Percentiles rank a stretch among this genome's conserved stretches.
Conservation (phyloP, 176 grass and related monocot species). For the Oryza longistaminata region DNA sequence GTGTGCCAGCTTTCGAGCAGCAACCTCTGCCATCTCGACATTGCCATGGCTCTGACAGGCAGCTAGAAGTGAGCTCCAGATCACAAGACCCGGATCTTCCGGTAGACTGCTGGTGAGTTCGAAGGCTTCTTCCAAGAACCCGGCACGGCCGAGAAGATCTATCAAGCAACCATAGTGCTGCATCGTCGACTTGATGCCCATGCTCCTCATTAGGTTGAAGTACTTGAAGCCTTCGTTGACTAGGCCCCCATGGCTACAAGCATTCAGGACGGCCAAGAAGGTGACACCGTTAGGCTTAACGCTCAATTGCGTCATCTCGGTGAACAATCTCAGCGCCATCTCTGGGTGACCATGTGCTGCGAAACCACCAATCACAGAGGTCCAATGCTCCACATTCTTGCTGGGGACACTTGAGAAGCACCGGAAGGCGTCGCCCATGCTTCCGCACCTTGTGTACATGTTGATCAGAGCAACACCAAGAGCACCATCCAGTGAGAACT, state of each 20-base stretch:
- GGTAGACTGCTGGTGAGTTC: conserved; percentile 37
- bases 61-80: conserved; percentile 59
- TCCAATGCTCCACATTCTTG: conserved; percentile 64
- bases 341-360: conserved; percentile 49
- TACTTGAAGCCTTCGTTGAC: conserved; percentile 51
- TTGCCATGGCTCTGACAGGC: conserved; percentile 55
- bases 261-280: conserved; percentile 54
- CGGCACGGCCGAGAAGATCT: conserved; percentile 54
- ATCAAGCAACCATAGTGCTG: conserved; percentile 61
- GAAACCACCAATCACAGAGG: conserved; percentile 43
- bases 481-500: conserved; percentile 36
- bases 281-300: conserved; percentile 55
- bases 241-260: conserved; percentile 60
- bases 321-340: conserved; percentile 38
- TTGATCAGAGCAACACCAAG: conserved; percentile 50
- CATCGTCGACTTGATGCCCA: conserved; percentile 43
- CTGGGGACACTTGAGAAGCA: conserved; percentile 40
- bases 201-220: conserved; percentile 57
- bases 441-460: conserved; percentile 60
- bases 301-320: conserved; percentile 38
- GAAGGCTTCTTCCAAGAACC: conserved; percentile 48
- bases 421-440: conserved; percentile 32
- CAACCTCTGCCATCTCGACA: conserved; percentile 50
- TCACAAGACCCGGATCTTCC: conserved; percentile 37
- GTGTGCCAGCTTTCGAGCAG: conserved; percentile 30